Evolutionary conservation across 2,329 filamentous ascomycete species (phyloP), one percentile per base, ranked within the genome.

Genomic region (Alternaria ethzedia): DNA sequence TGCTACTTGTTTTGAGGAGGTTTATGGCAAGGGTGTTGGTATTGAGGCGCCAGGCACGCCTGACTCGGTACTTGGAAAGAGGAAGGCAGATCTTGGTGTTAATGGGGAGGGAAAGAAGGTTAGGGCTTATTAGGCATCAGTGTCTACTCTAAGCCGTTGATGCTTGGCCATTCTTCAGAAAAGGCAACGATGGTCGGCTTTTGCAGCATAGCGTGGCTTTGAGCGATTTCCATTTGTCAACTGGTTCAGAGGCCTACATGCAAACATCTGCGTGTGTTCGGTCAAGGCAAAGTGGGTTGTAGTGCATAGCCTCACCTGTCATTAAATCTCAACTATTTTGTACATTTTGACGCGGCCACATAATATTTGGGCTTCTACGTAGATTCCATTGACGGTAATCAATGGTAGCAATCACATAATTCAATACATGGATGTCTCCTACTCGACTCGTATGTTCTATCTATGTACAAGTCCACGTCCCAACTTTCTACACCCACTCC

Each of bases 1-100:
- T 79, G 93, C 91, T 11, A 96, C 90, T 58, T 99, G 96, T 78
- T 93, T 95, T 78, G 88, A 89, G 17, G 95, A 97, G 81, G 49
- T 52, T 36, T 76, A 76, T 25, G 78, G 73, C 23, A 77, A 74
- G 55, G 77, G 76, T 12, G 63, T 69, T n/a, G 70, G 74, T 11
- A 74, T 76, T 47, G 70, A 69, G 41, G 75, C 71, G 65, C 77
- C 71, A 5, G 73, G 74, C 32, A 80, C 78, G 2, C 78, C 79
- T 2, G 78, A 80, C 51, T 77, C 75, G 8, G 75, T 79, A 23
- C 68, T 80, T 17, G 78, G 78, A 1, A 81, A 81, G 66, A 70
- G 79, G 28, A 79, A 78, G 60, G 72, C 73, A 20, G 76, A 80
- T 51, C 51, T 62, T 26, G 69, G 69, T 21, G 62, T 59, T 11